Conservation (phyloP, 2,329 filamentous ascomycete genomes). For the Aspergillus vadensis region DNA sequence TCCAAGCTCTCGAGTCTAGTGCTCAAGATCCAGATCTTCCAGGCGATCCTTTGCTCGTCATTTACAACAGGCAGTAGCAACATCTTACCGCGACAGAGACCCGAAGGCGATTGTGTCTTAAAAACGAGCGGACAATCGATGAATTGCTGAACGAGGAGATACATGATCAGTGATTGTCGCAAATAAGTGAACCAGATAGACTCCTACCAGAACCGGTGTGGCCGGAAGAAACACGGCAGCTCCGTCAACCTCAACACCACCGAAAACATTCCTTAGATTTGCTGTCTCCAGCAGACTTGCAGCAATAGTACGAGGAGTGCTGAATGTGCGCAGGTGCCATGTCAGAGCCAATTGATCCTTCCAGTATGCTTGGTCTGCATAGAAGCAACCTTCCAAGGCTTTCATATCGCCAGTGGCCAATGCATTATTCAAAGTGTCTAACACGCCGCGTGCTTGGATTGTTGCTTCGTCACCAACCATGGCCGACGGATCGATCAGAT, state of each 20-base stretch:
- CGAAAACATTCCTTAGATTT: not conserved
- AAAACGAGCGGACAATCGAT: slow-evolving; percentile 37
- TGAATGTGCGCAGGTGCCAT: slow-evolving; percentile 41
- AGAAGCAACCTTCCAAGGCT: slow-evolving; percentile 33
- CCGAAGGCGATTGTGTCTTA: slow-evolving; percentile 33
- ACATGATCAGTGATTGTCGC: not conserved
- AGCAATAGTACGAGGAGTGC: slow-evolving; percentile 24
- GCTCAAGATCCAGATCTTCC: slow-evolving; percentile 33
- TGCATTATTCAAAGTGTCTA: slow-evolving; percentile 18
- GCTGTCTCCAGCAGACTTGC: slow-evolving; percentile 19
- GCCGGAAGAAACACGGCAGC: slow-evolving; percentile 17
- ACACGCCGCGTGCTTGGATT: slow-evolving; percentile 9
- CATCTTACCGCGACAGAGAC: slow-evolving; percentile 35
- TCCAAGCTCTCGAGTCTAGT: slow-evolving; percentile 27
- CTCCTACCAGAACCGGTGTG: slow-evolving; percentile 21
- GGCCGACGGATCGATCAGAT: slow-evolving; percentile 11
- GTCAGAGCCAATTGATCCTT: slow-evolving; percentile 43
- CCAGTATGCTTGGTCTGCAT: slow-evolving; percentile 39
- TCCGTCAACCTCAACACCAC: slow-evolving; percentile 17
- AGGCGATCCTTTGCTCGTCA: slow-evolving; percentile 8
- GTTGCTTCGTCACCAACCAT: slow-evolving; percentile 20
- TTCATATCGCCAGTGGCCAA: slow-evolving; percentile 20
- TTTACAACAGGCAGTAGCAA: slow-evolving; percentile 30
- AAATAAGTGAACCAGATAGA: not conserved
- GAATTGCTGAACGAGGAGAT: slow-evolving; percentile 26